These are phyloP conservation scores for Lagerstroemia speciosa DNA, from an alignment of 345 rosid species.

Conservation along the genomic window DNA sequence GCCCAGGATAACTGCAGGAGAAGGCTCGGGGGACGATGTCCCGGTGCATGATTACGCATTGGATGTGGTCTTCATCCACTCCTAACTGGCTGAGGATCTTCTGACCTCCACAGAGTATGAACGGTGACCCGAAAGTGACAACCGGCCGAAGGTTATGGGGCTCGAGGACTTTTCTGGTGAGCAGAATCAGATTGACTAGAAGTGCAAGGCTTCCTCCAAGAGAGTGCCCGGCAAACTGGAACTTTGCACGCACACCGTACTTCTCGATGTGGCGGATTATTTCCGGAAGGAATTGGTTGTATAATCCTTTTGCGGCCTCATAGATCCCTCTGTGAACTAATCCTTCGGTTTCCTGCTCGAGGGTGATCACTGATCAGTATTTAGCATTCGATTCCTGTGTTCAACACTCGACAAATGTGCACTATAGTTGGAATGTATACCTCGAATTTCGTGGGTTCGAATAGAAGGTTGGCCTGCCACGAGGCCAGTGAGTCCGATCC, in stretches of 20 bases:
- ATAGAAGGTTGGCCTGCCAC: constrained; percentile 88
- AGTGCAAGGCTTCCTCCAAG: constrained; percentile 91
- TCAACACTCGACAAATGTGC: too few species aligned
- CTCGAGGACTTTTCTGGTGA: constrained; percentile 44
- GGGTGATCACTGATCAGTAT: not conserved
- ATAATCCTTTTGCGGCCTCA: constrained; percentile 90
- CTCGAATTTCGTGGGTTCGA: constrained; percentile 84
- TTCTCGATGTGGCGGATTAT: constrained; percentile 50
- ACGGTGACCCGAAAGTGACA: constrained; percentile 85
- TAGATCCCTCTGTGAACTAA: constrained; percentile 92
- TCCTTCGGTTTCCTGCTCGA: constrained; percentile 56
- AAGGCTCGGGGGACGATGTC: constrained; percentile 96
- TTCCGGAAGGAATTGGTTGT: constrained; percentile 66
- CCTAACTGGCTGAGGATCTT: constrained; percentile 55
- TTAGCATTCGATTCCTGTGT: not conserved
- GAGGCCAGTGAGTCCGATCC: constrained; percentile 90
- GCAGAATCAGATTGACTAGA: constrained; percentile 63
- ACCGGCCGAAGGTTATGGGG: constrained; percentile 50
- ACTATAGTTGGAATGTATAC: constrained; percentile 25
- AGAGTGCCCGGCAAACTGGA: constrained; percentile 85
- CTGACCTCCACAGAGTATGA: constrained; percentile 77
- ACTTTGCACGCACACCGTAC: constrained; percentile 61
- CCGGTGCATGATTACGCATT: constrained; percentile 77
- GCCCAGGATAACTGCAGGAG: constrained; percentile 87
- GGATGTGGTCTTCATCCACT: constrained; percentile 62